Evolutionary conservation across 768 basidiomycete species (phyloP).

Genomic region (Sporobolomyces roseus): DNA sequence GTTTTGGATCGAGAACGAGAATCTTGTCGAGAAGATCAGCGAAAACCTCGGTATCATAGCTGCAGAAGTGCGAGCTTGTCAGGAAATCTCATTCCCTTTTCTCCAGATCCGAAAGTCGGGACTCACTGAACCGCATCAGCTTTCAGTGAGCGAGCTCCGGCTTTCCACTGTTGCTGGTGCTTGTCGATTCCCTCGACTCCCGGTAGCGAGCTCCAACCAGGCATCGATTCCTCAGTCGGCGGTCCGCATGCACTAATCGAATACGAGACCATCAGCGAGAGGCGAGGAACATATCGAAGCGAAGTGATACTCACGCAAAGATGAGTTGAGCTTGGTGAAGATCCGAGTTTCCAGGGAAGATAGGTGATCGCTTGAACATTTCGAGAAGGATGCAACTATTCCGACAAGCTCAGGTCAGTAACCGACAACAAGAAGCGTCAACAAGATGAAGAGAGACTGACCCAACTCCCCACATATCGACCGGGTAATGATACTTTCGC

Average conservation of each 20-base stretch:
- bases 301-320: slow-evolving; percentile 55
- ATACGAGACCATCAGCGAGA: not conserved
- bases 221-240: slow-evolving; percentile 54
- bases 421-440: not conserved
- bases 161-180: not conserved
- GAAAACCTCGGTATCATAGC: slow-evolving; percentile 16
- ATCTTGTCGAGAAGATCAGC: slow-evolving; percentile 77
- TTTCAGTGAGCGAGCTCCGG: not conserved
- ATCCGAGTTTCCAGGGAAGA: slow-evolving; percentile 81
- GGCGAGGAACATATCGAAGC: not conserved
- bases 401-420: not conserved
- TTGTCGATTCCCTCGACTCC: slow-evolving; percentile 47
- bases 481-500: slow-evolving; percentile 81
- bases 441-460: slow-evolving; percentile 51
- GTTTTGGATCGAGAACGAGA: slow-evolving; percentile 73
- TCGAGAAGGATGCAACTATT: slow-evolving; percentile 88
- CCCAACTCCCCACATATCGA: slow-evolving; percentile 98
- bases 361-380: slow-evolving; percentile 83
- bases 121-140: slow-evolving; percentile 13
- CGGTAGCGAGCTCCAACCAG: slow-evolving; percentile 49
- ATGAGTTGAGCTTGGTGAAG: slow-evolving; percentile 89
- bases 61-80: not conserved
- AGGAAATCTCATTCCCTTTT: not conserved
- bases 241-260: slow-evolving; percentile 55
- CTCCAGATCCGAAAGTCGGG: not conserved